These are phyloP conservation scores for Fimicolochytrium jonesii DNA, from an alignment of 192 early-diverging fungal genomes.

Conservation along the genomic window DNA sequence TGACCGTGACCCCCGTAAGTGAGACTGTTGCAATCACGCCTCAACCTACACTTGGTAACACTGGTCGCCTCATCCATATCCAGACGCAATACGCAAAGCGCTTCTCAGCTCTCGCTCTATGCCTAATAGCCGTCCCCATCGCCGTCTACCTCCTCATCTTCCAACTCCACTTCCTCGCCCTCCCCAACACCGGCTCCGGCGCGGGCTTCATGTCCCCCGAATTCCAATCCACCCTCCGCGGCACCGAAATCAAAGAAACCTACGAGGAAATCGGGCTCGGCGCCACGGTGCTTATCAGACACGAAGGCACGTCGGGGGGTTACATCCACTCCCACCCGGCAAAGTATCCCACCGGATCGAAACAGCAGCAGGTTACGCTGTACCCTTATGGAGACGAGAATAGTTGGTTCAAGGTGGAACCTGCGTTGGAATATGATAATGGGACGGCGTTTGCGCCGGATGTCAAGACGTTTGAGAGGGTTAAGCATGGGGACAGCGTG, in stretches of 20 bases:
- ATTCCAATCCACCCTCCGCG: slow-evolving; percentile 47
- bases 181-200: slow-evolving; percentile 36
- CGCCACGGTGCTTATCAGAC: slow-evolving; percentile 57
- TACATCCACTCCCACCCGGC: slow-evolving; percentile 70
- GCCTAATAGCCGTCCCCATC: slow-evolving; percentile 46
- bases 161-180: slow-evolving; percentile 41
- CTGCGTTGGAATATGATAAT: slow-evolving; percentile 28
- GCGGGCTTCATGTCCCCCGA: slow-evolving; percentile 52
- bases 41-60: too few species aligned
- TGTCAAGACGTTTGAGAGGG: slow-evolving; percentile 23
- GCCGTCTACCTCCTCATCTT: slow-evolving; percentile 44
- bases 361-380: slow-evolving; percentile 63
- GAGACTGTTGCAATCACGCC: too few species aligned
- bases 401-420: slow-evolving; percentile 73
- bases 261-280: slow-evolving; percentile 60
- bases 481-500: slow-evolving; percentile 72
- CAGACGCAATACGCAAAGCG: slow-evolving; percentile 29
- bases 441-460: slow-evolving; percentile 16
- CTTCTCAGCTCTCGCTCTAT: slow-evolving; percentile 44
- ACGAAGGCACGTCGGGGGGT: slow-evolving; percentile 67
- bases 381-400: slow-evolving; percentile 65
- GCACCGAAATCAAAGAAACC: slow-evolving; percentile 35
- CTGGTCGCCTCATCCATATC: too few species aligned
- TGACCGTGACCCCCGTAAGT: slow-evolving; percentile 27
- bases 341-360: slow-evolving; percentile 70